A percentile compares a stretch with the other conserved stretches of the same genome.
Evolutionary conservation across 2,329 filamentous ascomycete species (phyloP).

Genomic region (Fulvia fulva): DNA sequence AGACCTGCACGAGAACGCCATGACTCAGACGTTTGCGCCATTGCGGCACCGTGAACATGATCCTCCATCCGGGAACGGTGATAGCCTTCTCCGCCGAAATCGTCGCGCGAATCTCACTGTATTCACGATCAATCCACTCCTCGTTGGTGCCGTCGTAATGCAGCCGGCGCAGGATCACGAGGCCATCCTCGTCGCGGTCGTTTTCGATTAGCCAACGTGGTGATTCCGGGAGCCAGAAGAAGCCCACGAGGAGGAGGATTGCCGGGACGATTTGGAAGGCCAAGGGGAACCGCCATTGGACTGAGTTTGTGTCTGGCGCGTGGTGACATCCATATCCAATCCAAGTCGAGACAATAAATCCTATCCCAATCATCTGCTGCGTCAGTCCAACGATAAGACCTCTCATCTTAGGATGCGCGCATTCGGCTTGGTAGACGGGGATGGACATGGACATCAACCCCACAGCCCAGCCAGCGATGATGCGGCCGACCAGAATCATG

Average conservation of each 20-base stretch:
- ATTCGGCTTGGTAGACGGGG: slow-evolving; percentile 62
- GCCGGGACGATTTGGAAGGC: slow-evolving; percentile 46
- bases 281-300: slow-evolving; percentile 41
- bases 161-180: slow-evolving; percentile 42
- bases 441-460: slow-evolving; percentile 58
- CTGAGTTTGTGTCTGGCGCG: slow-evolving; percentile 33
- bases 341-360: slow-evolving; percentile 55
- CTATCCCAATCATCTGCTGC: slow-evolving; percentile 56
- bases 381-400: slow-evolving; percentile 56
- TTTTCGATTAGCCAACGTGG: slow-evolving; percentile 25
- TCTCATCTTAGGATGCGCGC: slow-evolving; percentile 55
- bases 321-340: slow-evolving; percentile 48
- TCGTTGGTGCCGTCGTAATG: slow-evolving; percentile 53
- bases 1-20: slow-evolving; percentile 59
- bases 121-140: slow-evolving; percentile 57
- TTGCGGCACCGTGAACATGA: slow-evolving; percentile 56
- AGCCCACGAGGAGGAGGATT: slow-evolving; percentile 40
- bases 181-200: slow-evolving; percentile 20
- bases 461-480: slow-evolving; percentile 57
- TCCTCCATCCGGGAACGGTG: slow-evolving; percentile 50
- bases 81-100: slow-evolving; percentile 57
- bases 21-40: slow-evolving; percentile 62
- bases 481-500: slow-evolving; percentile 57
- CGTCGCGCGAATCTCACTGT: slow-evolving; percentile 57
- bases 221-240: slow-evolving; percentile 33